A percentile compares a stretch with the other conserved stretches of the same genome.
Evolutionary conservation across 106 monocot genomes (phyloP).

Genomic region (Phalaenopsis equestris): DNA sequence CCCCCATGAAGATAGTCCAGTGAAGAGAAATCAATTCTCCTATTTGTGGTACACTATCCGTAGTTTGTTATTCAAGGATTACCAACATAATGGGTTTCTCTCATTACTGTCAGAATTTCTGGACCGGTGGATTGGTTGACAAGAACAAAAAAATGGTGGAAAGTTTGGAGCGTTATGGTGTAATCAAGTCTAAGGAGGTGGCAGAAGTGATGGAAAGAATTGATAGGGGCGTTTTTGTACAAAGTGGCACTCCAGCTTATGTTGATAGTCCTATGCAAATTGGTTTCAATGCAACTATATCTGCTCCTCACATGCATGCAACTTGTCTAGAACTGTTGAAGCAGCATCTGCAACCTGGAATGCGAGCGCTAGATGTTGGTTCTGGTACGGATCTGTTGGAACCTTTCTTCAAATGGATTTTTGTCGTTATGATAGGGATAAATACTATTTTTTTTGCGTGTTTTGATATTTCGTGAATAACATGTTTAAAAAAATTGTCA

Average conservation of each 20-base stretch:
- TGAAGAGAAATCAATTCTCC: neutral
- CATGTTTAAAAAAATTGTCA: neutral
- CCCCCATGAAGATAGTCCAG: neutral
- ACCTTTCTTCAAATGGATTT: neutral
- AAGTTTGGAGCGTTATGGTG: conserved; percentile 54
- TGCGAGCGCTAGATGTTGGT: conserved; percentile 81
- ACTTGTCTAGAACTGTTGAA: conserved; percentile 71
- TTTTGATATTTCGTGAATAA: neutral
- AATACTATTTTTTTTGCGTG: neutral
- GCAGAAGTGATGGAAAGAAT: conserved; percentile 72
- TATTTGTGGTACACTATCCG: too few relatives aligned
- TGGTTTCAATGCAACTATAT: conserved; percentile 92
- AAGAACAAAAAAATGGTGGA: conserved; percentile 68
- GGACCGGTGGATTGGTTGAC: conserved; percentile 42
- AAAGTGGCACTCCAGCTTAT: conserved; percentile 40
- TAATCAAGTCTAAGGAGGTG: conserved; percentile 62
- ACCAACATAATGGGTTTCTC: neutral
- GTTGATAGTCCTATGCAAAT: conserved; percentile 81
- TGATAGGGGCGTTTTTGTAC: conserved; percentile 79
- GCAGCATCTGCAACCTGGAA: conserved; percentile 76
- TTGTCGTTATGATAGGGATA: neutral
- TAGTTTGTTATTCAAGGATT: neutral
- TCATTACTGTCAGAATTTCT: conserved; percentile 18
- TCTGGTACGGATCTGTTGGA: conserved; percentile 41
- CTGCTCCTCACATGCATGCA: conserved; percentile 97